Evolutionary conservation across 768 basidiomycete species (phyloP), one percentile per base, ranked within the genome.

Genomic region (Chalciporus sphaerocephalus): DNA sequence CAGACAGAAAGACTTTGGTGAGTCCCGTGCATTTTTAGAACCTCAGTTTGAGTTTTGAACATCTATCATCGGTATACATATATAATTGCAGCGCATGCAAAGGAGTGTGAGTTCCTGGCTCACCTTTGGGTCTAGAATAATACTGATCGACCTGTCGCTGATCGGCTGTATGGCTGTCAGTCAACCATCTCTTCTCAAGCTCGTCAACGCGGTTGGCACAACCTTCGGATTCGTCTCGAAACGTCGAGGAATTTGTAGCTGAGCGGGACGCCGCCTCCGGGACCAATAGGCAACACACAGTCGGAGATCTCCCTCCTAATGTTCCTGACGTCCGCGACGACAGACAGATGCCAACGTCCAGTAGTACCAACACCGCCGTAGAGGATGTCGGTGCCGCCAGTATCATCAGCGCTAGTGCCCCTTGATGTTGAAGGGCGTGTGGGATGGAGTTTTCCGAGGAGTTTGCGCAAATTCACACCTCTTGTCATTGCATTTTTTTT

Each of bases 1-100:
- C 28, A 74, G 70, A 44, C 87, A 89, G 61, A 80, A 74, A 58
- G 81, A 88, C 51, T 74, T 79, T 30, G 76, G 87, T 86, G 60
- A 53, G 81, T 64, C 28, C 16, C 2, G 13, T 41, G 32, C 18
- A 28, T 20, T 38, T 30, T 25, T n/a, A 40, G 24, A 24, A 45
- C 35, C 6, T 36, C 22, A 18, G 45, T 32, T 32, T 4, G 15
- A 15, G 2, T 32, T n/a, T 32, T 32, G 30, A 32, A n/a, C 30
- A 32, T 15, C 27, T 12, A n/a, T 32, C 15, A 3, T n/a, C n/a
- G 30, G 2, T n/a, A n/a, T n/a, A 53, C 43, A 38, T 33, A 42
- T 21, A 45, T 16, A 40, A 44, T 32, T 44, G 22, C 36, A 87
- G 87, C 68, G 3, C 88, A 91, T 59, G 85, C 86, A 8, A 79